These are phyloP conservation scores for Leptographium wingfieldii DNA, from an alignment of 2,329 filamentous ascomycete species.

Conservation along the genomic window DNA sequence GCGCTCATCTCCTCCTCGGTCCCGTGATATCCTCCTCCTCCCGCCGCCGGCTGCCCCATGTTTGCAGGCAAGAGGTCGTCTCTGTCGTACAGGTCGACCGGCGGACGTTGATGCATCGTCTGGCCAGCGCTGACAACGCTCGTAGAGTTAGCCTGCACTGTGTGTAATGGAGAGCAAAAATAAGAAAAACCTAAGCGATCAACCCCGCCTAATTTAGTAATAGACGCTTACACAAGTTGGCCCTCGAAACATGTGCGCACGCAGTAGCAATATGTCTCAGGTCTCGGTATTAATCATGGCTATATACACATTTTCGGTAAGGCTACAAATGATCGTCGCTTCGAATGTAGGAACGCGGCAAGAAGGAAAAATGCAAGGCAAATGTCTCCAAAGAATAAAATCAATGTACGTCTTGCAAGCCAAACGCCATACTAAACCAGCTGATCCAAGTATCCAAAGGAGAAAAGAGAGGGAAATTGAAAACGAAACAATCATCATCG, in stretches of 20 bases:
- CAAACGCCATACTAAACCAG: background rate
- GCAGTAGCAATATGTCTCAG: too few species aligned
- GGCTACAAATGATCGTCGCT: background rate
- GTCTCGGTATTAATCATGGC: too few species aligned
- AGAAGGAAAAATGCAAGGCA: background rate
- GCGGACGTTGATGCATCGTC: constrained; percentile 12
- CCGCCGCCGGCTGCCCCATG: background rate
- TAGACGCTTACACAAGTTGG: too few species aligned
- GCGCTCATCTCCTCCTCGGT: background rate
- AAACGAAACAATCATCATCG: background rate
- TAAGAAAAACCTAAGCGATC: background rate
- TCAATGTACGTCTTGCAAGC: background rate
- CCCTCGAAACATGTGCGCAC: too few species aligned
- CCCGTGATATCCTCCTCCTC: background rate
- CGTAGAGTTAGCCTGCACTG: too few species aligned
- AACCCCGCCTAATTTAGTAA: background rate
- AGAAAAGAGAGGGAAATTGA: background rate
- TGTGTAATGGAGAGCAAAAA: too few species aligned
- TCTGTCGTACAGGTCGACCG: constrained; percentile 6
- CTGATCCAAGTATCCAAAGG: background rate
- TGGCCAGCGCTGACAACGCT: background rate
- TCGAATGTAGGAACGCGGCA: background rate
- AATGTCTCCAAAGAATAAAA: background rate
- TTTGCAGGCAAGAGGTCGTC: constrained; percentile 5
- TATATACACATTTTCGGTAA: background rate